Evolutionary conservation across 495 filamentous ascomycete genomes (phyloP), one percentile per base, ranked within the genome.

Genomic region (Penicillium odoratum): DNA sequence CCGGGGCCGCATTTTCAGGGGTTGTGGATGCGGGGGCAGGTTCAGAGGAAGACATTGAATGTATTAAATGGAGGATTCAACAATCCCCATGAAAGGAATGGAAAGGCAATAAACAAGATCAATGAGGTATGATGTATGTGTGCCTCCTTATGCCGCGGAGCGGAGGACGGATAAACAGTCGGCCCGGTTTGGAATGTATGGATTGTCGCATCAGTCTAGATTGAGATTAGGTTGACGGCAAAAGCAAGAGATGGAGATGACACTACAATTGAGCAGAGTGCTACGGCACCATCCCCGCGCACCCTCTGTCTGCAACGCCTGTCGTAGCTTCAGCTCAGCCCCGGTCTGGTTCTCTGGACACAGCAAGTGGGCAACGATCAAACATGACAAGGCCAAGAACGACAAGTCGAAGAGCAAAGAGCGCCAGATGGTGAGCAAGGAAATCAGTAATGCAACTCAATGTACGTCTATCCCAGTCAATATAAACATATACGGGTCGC

Each of bases 291-390:
- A 50, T 26, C 25, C 36, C 29, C 55, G 34, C 1, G 29, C 30
- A 45, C 5, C 28, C 33, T 38, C 29, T 31, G 38, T 45, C 30
- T 70, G 63, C 50, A 51, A 62, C 56, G 18, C 57, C 15, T 64
- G 61, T 55, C 70, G 74, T 38, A 58, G 61, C 51, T 87, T 93
- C 67, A 76, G 79, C 30, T 79, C 79, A 18, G 79, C 78, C 18
- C 48, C 81, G 3, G 30, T 61, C 5, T 60, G 78, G 7, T 72
- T 72, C 31, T 89, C 89, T 45, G 92, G 93, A 34, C 91, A 97
- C 73, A 96, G 85, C 69, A 85, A 88, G 68, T 99, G 94, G 94
- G 90, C 91, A 36, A 94, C 93, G 60, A 97, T 97, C 74, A 89
- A 86, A 61, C 95, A 99, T 69, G 90, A 93, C 74, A 99, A 99